These are phyloP conservation scores for Silene conica DNA, from an alignment of 148 eudicot genomes.

Conservation along the genomic window DNA sequence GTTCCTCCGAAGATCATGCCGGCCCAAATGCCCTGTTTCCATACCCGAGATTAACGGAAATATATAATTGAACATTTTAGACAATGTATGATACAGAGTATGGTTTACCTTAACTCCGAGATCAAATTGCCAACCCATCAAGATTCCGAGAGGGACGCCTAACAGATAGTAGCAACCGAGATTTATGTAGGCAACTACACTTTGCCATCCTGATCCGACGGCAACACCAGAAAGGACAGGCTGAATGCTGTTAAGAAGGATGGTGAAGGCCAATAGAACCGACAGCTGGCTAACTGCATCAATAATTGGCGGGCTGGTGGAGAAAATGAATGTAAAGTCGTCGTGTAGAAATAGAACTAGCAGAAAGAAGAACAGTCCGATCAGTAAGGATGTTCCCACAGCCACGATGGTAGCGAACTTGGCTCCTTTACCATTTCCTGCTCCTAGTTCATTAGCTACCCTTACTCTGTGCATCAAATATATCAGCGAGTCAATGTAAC, in stretches of 20 bases:
- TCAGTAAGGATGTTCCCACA: constrained; percentile 37
- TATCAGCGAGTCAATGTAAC: no score
- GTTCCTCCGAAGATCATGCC: constrained; percentile 70
- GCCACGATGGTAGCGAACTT: constrained; percentile 53
- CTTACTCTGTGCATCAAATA: constrained; percentile 42
- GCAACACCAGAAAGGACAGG: constrained; percentile 65
- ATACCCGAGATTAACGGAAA: no score
- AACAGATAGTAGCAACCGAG: not conserved
- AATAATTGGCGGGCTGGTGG: constrained; percentile 36
- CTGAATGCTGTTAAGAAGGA: constrained; percentile 60
- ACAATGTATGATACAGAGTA: not conserved
- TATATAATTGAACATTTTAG: no score
- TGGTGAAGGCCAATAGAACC: constrained; percentile 46
- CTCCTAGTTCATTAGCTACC: constrained; percentile 65
- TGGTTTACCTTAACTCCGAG: not conserved
- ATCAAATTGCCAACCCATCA: constrained; percentile 5
- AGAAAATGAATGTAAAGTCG: constrained; percentile 44
- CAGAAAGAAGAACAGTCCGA: constrained; percentile 46
- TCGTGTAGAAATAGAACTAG: constrained; percentile 39
- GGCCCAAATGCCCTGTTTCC: constrained; percentile 49
- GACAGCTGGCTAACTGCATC: constrained; percentile 44
- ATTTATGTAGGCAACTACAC: not conserved
- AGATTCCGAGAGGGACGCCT: constrained; percentile 1
- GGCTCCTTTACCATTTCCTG: constrained; percentile 63
- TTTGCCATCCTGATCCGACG: constrained; percentile 49